A percentile compares a stretch with the other conserved stretches of the same genome.
Conservation (phyloP, 192 early-diverging fungal species). For the Rhizoclosmatium sp. region DNA sequence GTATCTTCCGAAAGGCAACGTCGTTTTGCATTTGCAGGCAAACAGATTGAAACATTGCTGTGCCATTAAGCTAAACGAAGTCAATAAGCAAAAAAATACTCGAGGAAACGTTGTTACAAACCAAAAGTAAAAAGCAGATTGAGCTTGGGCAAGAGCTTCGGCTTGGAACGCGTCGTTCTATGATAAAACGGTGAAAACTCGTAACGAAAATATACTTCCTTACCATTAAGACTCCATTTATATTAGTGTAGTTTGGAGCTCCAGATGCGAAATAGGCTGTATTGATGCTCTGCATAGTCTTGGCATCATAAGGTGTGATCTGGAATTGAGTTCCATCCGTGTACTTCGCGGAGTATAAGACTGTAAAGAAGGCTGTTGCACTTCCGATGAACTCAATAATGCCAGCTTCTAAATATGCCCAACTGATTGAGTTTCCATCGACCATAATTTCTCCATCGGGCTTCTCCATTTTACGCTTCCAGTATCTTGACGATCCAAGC, state of each 20-base stretch:
- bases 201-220: conserved; percentile 29
- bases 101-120: not conserved
- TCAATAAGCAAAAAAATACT: not conserved
- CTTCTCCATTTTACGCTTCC: conserved; percentile 62
- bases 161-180: conserved; percentile 57
- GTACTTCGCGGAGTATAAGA: conserved; percentile 67
- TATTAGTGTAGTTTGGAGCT: conserved; percentile 26
- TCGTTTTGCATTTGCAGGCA: conserved; percentile 81
- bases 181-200: conserved; percentile 41
- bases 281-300: not conserved
- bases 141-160: conserved; percentile 72
- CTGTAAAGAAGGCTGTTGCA: conserved; percentile 80
- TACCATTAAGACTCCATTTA: conserved; percentile 45
- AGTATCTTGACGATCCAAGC: conserved; percentile 20
- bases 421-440: conserved; percentile 79
- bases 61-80: conserved; percentile 68
- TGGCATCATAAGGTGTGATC: conserved; percentile 20
- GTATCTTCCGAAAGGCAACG: conserved; percentile 71
- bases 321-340: conserved; percentile 30
- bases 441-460: conserved; percentile 88
- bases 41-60: conserved; percentile 96
- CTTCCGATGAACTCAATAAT: conserved; percentile 78
- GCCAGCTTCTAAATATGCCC: conserved; percentile 89
- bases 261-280: conserved; percentile 10
- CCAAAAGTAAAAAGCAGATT: conserved; percentile 74